Conservation (phyloP, 139 green algal genomes). For the Chlorella sp. region DNA sequence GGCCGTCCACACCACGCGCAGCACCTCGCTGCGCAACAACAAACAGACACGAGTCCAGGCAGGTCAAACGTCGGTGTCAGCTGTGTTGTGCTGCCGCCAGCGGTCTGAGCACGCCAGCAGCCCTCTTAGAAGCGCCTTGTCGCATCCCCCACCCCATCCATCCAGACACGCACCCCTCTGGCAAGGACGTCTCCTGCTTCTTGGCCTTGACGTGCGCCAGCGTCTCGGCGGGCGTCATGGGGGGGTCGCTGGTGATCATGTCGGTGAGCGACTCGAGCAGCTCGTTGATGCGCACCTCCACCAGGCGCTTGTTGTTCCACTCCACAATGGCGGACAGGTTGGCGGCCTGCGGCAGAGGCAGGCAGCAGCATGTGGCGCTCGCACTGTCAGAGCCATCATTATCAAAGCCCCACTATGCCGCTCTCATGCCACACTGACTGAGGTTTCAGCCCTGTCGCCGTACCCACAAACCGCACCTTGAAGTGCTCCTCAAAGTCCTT, state of each 20-base stretch:
- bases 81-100: no score
- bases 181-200: slow-evolving; percentile 63
- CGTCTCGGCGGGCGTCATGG: slow-evolving; percentile 35
- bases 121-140: no score
- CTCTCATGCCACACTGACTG: no score
- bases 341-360: slow-evolving; percentile 38
- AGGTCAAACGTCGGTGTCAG: no score
- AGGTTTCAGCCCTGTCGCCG: no score
- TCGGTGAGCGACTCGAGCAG: slow-evolving; percentile 54
- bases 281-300: slow-evolving; percentile 72
- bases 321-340: slow-evolving; percentile 69
- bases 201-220: slow-evolving; percentile 58
- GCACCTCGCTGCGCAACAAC: slow-evolving; percentile 52
- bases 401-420: no score
- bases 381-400: no score
- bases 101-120: no score
- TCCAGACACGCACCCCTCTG: slow-evolving; percentile 19
- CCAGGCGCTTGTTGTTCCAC: slow-evolving; percentile 75
- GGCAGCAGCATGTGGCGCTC: no score
- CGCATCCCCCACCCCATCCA: no score
- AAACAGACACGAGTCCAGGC: no score
- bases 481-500: slow-evolving; percentile 79
- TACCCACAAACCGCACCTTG: slow-evolving; percentile 34
- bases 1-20: slow-evolving; percentile 71
- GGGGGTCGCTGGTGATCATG: slow-evolving; percentile 58